These are phyloP conservation scores for Hyaloscypha bicolor DNA, from an alignment of 495 filamentous ascomycete species.

Conservation along the genomic window DNA sequence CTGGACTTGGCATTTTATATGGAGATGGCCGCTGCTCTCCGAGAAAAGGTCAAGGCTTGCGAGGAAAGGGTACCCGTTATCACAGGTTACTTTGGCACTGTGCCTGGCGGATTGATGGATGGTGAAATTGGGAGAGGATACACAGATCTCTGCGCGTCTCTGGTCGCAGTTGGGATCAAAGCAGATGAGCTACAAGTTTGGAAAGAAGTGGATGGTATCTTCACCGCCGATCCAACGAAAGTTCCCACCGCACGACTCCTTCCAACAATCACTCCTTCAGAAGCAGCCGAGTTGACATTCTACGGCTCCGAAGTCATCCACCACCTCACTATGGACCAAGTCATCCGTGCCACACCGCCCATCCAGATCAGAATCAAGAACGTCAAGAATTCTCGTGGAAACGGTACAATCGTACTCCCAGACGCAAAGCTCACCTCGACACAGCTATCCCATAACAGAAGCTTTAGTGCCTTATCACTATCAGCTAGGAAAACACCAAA, in stretches of 20 bases:
- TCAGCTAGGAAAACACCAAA: constrained; percentile 54
- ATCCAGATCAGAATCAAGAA: constrained; percentile 99
- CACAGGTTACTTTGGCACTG: constrained; percentile 87
- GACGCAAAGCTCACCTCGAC: constrained; percentile 48
- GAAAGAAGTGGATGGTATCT: constrained; percentile 94
- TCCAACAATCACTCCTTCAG: constrained; percentile 76
- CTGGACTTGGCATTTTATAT: constrained; percentile 83
- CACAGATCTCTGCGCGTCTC: constrained; percentile 84
- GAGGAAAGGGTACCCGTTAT: constrained; percentile 73
- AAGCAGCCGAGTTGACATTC: constrained; percentile 89
- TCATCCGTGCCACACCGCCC: constrained; percentile 77
- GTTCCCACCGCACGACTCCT: constrained; percentile 82
- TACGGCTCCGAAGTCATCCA: constrained; percentile 97
- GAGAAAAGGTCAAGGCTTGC: constrained; percentile 68
- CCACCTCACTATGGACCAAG: constrained; percentile 98
- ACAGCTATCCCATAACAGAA: constrained; percentile 33
- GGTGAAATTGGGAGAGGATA: constrained; percentile 83
- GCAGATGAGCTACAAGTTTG: constrained; percentile 86
- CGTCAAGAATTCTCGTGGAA: constrained; percentile 88
- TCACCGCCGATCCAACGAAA: constrained; percentile 85
- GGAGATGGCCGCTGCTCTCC: constrained; percentile 62
- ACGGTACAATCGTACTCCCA: constrained; percentile 83
- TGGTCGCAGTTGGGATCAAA: constrained; percentile 75
- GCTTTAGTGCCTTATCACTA: constrained; percentile 38
- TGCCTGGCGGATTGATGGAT: constrained; percentile 77